Conservation (phyloP, 345 rosid genomes). For the Kandelia obovata region DNA sequence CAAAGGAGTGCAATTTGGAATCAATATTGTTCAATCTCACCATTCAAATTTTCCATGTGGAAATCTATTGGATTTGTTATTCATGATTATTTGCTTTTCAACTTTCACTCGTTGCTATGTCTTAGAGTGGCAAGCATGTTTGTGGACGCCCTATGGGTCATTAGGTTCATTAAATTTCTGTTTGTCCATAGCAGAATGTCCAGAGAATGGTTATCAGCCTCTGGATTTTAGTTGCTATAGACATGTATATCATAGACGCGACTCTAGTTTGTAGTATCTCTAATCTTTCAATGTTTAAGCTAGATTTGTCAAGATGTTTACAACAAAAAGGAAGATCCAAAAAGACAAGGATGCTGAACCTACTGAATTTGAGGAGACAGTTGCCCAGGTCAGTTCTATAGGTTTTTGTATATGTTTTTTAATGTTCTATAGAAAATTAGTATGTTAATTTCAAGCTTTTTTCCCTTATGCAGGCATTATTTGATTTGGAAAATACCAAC, state of each 20-base stretch:
- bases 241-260: neutral
- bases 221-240: no score
- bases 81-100: no score
- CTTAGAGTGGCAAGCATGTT: no score
- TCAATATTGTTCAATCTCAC: no score
- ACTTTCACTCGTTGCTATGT: no score
- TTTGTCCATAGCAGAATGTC: no score
- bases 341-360: conserved; percentile 84
- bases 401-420: neutral
- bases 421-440: neutral
- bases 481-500: conserved; percentile 81
- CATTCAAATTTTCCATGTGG: no score
- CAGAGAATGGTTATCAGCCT: no score
- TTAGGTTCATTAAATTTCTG: no score
- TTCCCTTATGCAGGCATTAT: conserved; percentile 49
- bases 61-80: no score
- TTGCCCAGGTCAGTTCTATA: conserved; percentile 55
- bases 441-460: conserved; percentile 2
- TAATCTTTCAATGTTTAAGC: neutral
- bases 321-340: conserved; percentile 72
- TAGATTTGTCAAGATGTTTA: conserved; percentile 66
- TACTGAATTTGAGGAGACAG: conserved; percentile 79
- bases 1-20: no score
- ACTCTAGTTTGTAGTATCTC: neutral
- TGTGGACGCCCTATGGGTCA: no score